Base-by-base conservation (phyloP, 257 asterid genomes). In the Catharanthus roseus region DNA sequence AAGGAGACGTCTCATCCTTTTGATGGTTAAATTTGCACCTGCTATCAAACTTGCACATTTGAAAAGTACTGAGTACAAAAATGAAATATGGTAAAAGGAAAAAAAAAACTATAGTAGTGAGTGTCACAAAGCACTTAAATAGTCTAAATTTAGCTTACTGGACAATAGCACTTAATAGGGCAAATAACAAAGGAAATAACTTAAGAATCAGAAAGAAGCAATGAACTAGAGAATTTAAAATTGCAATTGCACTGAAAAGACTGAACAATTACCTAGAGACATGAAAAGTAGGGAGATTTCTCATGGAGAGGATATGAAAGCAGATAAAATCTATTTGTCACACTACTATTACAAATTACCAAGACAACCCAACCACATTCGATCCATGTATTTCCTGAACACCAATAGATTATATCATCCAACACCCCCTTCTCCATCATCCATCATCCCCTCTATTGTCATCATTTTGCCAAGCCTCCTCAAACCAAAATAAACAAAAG, bases 21-120 rank as follows among this genome's bases (percentile, higher is more conserved):
- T 97, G 99, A 84, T 95, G 99, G 86, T 93, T 93, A 78, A 93
- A 91, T 82, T 76, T 93, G 93, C 99, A 93, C 77, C 89, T 84
- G 74, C 68, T 65, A 38, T 97, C 97, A 67, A 87, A 93, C 80
- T 91, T 93, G 87, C 99, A 93, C 73, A 89, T 82, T 76, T 86
- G 90, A 63, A 78, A 83, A 93, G 84, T 77, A 91, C 99, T 95
- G 95, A 47, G 33, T 72, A 29, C 77, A 24, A 66, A 39, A 73
- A 45, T 31, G 4, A 31, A 28, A 56, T 19, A 34, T 1, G 54
- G 15, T 28, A 13, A 44, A 67, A 10, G 8, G n/a, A n/a, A 38
- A 38, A 67, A 3, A 11, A 45, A 36, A 47, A 44, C 50, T 16
- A 18, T 24, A 51, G 15, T 15, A 73, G 1, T n/a, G 23, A 47